These are phyloP conservation scores for Ulota crispa DNA, from an alignment of 225 moss, liverwort and hornwort species.

Conservation along the genomic window DNA sequence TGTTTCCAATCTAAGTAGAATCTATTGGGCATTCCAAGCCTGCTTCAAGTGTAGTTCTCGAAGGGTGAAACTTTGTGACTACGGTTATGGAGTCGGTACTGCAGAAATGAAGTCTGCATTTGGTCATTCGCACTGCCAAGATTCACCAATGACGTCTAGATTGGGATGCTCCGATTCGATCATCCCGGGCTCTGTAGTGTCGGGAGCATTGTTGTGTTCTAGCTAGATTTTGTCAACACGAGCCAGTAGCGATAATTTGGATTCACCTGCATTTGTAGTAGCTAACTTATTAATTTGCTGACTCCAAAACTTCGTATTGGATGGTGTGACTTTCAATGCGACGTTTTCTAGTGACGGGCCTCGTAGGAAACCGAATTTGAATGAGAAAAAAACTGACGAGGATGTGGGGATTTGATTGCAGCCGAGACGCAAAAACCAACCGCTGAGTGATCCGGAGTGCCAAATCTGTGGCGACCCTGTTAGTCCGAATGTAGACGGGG, in stretches of 20 bases:
- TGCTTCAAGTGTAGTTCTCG: not conserved
- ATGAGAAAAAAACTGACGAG: not conserved
- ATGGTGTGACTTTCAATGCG: not conserved
- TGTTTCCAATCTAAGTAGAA: not conserved
- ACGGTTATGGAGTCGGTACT: not conserved
- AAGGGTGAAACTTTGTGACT: not conserved
- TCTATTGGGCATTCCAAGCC: not conserved
- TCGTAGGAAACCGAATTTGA: not conserved
- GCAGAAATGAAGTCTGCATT: not conserved
- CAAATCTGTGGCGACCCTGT: constrained; percentile 98
- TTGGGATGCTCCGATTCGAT: not conserved
- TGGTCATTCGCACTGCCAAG: not conserved
- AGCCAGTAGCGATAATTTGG: not conserved
- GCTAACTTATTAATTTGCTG: not conserved
- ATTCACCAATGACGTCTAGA: not conserved
- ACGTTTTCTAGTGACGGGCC: not conserved
- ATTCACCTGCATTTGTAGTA: not conserved
- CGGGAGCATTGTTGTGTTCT: not conserved
- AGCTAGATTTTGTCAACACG: not conserved
- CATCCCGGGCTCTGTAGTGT: not conserved
- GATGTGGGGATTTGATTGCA: constrained; percentile 31
- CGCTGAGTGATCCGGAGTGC: constrained; percentile 61
- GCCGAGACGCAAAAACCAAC: constrained; percentile 72
- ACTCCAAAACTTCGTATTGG: not conserved
- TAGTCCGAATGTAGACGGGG: constrained; percentile 67